These are phyloP conservation scores for Chlorophyllum brunneum DNA, from an alignment of 768 basidiomycete species.

Conservation along the genomic window DNA sequence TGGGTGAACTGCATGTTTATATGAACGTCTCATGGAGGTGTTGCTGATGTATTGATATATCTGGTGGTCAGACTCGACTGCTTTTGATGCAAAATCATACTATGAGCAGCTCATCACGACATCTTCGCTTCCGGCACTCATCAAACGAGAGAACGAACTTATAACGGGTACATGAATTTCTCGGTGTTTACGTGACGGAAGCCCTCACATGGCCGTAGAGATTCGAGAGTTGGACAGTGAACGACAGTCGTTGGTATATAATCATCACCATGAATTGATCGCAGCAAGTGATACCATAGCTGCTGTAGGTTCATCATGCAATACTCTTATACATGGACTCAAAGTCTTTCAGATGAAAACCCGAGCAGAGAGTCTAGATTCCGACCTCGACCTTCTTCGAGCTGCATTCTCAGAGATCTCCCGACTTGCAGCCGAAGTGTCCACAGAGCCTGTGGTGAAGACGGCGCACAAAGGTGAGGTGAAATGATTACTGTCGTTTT, in stretches of 20 bases:
- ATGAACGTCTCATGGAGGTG: not conserved
- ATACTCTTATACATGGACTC: not conserved
- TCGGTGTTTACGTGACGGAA: not conserved
- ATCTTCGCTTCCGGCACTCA: constrained; percentile 63
- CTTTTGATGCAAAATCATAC: constrained; percentile 80
- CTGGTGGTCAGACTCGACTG: constrained; percentile 60
- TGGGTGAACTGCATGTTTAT: constrained; percentile 42
- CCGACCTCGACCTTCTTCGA: constrained; percentile 76
- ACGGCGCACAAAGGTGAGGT: not conserved
- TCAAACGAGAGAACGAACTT: constrained; percentile 82
- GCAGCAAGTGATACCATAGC: constrained; percentile 91
- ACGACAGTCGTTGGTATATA: constrained; percentile 88
- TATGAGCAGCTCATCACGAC: constrained; percentile 87
- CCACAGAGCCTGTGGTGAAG: constrained; percentile 34
- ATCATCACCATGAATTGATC: constrained; percentile 93
- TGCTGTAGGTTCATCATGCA: constrained; percentile 44
- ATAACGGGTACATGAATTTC: constrained; percentile 46
- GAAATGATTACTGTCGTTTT: not conserved
- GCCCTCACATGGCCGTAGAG: constrained; percentile 40
- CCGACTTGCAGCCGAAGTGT: constrained; percentile 65
- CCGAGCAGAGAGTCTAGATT: constrained; percentile 80
- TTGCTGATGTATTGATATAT: not conserved
- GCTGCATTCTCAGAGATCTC: constrained; percentile 87
- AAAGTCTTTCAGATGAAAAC: constrained; percentile 67
- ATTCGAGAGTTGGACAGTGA: constrained; percentile 86